Conservation (phyloP, 305 asterid species). For the Fraxinus ornus region DNA sequence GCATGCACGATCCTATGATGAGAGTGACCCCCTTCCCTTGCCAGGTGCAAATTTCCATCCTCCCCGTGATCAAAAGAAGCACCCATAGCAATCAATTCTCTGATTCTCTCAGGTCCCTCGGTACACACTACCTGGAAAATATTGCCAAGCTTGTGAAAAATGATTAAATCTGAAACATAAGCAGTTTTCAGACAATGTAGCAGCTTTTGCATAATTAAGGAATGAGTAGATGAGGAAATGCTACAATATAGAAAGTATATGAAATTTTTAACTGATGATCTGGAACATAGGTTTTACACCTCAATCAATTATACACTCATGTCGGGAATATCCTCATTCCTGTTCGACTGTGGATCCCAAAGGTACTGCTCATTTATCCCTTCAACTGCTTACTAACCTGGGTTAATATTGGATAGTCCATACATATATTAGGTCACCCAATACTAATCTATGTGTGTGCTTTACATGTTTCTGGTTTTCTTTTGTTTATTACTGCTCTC, state of each 20-base stretch:
- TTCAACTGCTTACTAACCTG: not conserved
- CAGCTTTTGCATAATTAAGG: not conserved
- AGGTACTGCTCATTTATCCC: not conserved
- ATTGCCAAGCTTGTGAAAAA: slow-evolving; percentile 19
- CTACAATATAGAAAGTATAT: not conserved
- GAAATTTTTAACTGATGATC: not conserved
- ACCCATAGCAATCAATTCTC: slow-evolving; percentile 94
- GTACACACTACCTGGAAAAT: slow-evolving; percentile 85
- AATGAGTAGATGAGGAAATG: not conserved
- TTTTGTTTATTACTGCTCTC: not conserved
- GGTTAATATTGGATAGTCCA: not conserved
- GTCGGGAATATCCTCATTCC: not conserved
- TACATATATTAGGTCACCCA: not conserved
- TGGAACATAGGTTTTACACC: not conserved
- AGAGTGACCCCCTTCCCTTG: slow-evolving; percentile 99
- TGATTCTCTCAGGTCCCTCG: slow-evolving; percentile 97
- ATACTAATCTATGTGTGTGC: not conserved
- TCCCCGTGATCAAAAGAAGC: slow-evolving; percentile 98
- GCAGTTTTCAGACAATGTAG: not conserved
- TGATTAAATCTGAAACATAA: slow-evolving; percentile 8
- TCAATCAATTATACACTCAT: not conserved
- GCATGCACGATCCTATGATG: slow-evolving; percentile 95
- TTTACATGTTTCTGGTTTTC: not conserved
- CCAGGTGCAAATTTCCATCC: slow-evolving; percentile 94
- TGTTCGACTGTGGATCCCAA: not conserved